These are phyloP conservation scores for Monosporascus sp. DNA, from an alignment of 2,329 filamentous ascomycete species.

Conservation along the genomic window DNA sequence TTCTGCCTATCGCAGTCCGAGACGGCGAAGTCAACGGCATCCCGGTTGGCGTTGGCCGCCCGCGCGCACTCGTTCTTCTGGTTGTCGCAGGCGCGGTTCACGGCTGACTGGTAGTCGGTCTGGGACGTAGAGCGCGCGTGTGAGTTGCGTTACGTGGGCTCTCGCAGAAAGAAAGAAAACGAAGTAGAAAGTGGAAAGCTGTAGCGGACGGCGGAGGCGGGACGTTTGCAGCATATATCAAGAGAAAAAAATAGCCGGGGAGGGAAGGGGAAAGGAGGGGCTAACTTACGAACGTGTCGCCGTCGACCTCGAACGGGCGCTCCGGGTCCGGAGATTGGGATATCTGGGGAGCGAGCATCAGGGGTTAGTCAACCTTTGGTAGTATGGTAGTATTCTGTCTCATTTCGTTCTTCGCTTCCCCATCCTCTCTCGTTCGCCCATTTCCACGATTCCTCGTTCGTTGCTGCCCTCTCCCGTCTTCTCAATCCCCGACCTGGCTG, in stretches of 20 bases:
- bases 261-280: neutral
- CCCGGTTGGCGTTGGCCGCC: slow-evolving; percentile 31
- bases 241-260: neutral
- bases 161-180: neutral
- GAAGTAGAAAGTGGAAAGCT: neutral
- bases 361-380: neutral
- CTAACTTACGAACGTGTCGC: slow-evolving; percentile 38
- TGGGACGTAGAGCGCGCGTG: slow-evolving; percentile 10
- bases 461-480: too few species aligned
- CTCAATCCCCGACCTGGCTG: too few species aligned
- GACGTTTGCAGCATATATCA: neutral
- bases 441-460: too few species aligned
- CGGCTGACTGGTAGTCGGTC: slow-evolving; percentile 37
- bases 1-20: slow-evolving; percentile 40
- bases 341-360: slow-evolving; percentile 22
- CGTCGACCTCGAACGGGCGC: slow-evolving; percentile 37
- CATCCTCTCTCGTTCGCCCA: too few species aligned
- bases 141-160: too few species aligned
- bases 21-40: slow-evolving; percentile 28
- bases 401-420: too few species aligned
- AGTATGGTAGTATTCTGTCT: neutral
- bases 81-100: slow-evolving; percentile 40
- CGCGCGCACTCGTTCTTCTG: slow-evolving; percentile 44
- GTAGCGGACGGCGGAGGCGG: neutral
- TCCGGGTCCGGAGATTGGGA: slow-evolving; percentile 32